Evolutionary conservation across 2,329 filamentous ascomycete genomes (phyloP).

Genomic region (Aspergillus spinulosporus): DNA sequence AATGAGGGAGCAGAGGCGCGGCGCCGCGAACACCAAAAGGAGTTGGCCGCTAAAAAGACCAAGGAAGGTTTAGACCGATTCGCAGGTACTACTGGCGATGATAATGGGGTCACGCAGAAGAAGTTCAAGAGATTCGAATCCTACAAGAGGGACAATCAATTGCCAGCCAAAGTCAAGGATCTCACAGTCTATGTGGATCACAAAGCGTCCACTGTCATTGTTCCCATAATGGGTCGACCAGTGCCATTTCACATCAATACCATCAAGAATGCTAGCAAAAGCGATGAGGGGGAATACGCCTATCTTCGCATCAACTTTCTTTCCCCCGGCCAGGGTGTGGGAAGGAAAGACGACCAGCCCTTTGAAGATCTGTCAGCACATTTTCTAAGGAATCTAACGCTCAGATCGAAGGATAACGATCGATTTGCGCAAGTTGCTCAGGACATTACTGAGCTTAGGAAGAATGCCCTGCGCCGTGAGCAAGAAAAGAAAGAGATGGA

Average conservation of each 20-base stretch:
- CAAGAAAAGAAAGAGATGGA: slow-evolving; percentile 99
- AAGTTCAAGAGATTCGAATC: slow-evolving; percentile 99
- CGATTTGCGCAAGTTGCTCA: slow-evolving; percentile 88
- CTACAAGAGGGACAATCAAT: slow-evolving; percentile 95
- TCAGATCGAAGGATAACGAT: slow-evolving; percentile 84
- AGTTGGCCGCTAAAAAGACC: slow-evolving; percentile 83
- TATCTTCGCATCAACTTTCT: slow-evolving; percentile 97
- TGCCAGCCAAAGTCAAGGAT: slow-evolving; percentile 79
- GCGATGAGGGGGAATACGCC: slow-evolving; percentile 89
- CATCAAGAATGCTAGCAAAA: slow-evolving; percentile 98
- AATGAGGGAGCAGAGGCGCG: slow-evolving; percentile 88
- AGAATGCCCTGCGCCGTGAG: slow-evolving; percentile 85
- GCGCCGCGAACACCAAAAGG: slow-evolving; percentile 88
- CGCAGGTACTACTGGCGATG: slow-evolving; percentile 76
- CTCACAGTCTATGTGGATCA: slow-evolving; percentile 85
- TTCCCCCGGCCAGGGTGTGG: slow-evolving; percentile 94
- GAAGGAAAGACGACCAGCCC: slow-evolving; percentile 93
- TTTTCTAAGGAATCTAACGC: slow-evolving; percentile 92
- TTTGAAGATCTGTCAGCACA: slow-evolving; percentile 96
- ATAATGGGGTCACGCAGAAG: slow-evolving; percentile 91
- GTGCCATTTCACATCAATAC: slow-evolving; percentile 98
- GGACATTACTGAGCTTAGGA: slow-evolving; percentile 95
- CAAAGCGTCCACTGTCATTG: slow-evolving; percentile 85
- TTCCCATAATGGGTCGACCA: slow-evolving; percentile 95
- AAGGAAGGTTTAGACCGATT: slow-evolving; percentile 83